phyloP scores from a whole-genome alignment of 2,329 filamentous ascomycete genomes.

The Davidsoniella eucalypti region DNA sequence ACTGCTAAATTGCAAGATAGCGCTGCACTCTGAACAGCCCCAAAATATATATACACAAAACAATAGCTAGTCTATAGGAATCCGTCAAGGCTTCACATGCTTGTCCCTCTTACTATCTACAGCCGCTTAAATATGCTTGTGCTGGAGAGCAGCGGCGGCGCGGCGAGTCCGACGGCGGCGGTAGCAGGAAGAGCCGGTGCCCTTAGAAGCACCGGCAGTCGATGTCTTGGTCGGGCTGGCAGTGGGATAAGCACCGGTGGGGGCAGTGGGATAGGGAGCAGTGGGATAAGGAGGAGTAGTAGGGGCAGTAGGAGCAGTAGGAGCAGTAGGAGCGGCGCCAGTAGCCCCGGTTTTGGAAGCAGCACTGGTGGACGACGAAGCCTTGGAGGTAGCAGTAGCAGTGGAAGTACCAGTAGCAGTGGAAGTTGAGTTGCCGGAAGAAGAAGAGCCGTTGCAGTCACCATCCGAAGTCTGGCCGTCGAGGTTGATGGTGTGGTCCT shows the following conservation, averaged over 20 bases:
- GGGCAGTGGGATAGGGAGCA: neutral
- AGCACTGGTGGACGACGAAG: neutral
- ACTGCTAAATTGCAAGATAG: neutral
- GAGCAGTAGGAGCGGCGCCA: neutral
- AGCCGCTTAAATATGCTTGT: neutral
- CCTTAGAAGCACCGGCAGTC: slow-evolving; percentile 2
- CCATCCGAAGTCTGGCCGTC: slow-evolving; percentile 20
- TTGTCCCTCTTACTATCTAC: neutral
- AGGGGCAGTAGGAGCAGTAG: neutral
- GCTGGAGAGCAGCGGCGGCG: neutral
- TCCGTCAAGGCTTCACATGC: too few relatives aligned
- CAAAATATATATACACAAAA: neutral
- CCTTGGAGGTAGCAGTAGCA: slow-evolving; percentile 6
- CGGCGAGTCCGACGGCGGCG: slow-evolving; percentile 7
- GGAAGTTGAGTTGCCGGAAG: slow-evolving; percentile 1
- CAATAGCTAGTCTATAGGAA: neutral
- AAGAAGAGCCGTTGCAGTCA: slow-evolving; percentile 20
- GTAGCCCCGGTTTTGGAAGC: neutral
- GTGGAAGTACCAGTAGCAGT: slow-evolving; percentile 13
- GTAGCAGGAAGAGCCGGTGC: neutral
- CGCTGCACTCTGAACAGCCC: neutral
- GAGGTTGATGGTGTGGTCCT: slow-evolving; percentile 24
- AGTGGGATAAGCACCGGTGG: slow-evolving; percentile 6
- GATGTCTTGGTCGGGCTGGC: neutral
- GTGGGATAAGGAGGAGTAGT: neutral